phyloP scores from a whole-genome alignment of 73 alveolate genomes.

The Tetrahymena elliotti region DNA sequence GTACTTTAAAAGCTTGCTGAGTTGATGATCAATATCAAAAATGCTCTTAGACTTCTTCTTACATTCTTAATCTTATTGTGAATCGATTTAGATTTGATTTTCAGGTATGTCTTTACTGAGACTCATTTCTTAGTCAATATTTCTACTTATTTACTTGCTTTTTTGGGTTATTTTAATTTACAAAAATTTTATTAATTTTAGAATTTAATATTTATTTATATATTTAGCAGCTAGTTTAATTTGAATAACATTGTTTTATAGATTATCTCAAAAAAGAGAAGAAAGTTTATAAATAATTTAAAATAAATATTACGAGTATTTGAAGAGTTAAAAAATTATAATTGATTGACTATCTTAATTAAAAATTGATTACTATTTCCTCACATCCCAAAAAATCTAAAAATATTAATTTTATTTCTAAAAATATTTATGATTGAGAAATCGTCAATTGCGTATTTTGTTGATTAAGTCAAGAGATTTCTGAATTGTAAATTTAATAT shows the following conservation, averaged over 20 bases:
- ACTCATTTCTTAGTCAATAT: not conserved
- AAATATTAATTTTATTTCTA: not conserved
- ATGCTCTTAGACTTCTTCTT: not conserved
- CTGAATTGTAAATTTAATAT: not conserved
- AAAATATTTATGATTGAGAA: not conserved
- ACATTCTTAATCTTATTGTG: not conserved
- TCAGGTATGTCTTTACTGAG: not conserved
- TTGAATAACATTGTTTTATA: not conserved
- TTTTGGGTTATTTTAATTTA: too few species aligned
- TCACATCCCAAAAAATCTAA: not conserved
- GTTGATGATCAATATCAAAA: not conserved
- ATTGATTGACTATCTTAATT: not conserved
- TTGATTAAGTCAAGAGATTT: not conserved
- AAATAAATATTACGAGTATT: not conserved
- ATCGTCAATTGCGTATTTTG: not conserved
- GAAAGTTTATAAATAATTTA: not conserved
- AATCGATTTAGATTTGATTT: not conserved
- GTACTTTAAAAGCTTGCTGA: not conserved
- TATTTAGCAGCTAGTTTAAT: not conserved
- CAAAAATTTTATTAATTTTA: too few species aligned
- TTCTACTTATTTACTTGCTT: not conserved
- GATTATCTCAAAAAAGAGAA: not conserved
- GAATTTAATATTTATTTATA: not conserved
- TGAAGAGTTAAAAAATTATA: too few species aligned
- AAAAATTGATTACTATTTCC: not conserved